A percentile compares a stretch with the other conserved stretches of the same genome.
These are phyloP conservation scores for Dactylellina leptospora DNA, from an alignment of 2,329 filamentous ascomycete genomes.

Conservation along the genomic window DNA sequence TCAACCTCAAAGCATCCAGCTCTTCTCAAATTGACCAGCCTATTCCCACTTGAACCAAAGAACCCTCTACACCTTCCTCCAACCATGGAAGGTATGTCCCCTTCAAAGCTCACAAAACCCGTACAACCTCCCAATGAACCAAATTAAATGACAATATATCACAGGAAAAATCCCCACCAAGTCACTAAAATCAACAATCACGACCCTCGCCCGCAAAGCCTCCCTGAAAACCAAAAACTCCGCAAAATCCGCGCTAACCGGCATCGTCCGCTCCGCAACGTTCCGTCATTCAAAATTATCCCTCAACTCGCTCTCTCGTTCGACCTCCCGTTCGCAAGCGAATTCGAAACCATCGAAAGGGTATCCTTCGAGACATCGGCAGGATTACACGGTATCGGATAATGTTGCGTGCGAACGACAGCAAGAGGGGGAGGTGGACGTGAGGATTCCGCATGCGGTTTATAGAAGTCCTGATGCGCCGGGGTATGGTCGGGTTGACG, in stretches of 20 bases:
- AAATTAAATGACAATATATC: not conserved
- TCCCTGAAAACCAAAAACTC: conserved; percentile 12
- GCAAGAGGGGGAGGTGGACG: no score
- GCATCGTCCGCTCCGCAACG: conserved; percentile 11
- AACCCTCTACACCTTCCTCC: no score
- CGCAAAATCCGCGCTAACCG: conserved; percentile 1
- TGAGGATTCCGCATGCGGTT: conserved; percentile 8
- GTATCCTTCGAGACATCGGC: no score
- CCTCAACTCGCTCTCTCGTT: not conserved
- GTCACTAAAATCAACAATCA: not conserved
- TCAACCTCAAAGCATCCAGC: no score
- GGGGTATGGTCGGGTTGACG: not conserved
- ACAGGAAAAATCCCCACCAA: not conserved
- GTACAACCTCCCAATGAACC: not conserved
- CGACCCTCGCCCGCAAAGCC: not conserved
- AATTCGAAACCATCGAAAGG: no score
- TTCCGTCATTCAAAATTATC: not conserved
- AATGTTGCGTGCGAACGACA: no score
- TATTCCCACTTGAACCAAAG: no score
- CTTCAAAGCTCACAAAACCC: not conserved
- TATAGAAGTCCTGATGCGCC: conserved; percentile 16
- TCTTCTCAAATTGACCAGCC: no score
- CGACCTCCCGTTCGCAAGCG: not conserved
- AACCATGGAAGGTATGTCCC: no score
- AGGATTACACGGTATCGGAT: no score